Conservation (phyloP, 305 asterid species). For the Rubia peregrina region DNA sequence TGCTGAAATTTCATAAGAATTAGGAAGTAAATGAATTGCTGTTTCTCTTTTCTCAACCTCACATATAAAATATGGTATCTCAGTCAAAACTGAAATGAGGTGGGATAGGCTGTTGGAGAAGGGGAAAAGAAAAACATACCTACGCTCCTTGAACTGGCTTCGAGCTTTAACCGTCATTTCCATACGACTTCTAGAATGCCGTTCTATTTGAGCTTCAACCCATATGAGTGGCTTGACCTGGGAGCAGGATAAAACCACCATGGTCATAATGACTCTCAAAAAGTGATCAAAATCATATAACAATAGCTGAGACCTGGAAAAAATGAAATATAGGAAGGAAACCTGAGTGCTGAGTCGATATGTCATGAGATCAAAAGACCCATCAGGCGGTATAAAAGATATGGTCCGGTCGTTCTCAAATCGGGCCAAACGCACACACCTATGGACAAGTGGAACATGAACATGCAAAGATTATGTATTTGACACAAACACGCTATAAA, state of each 20-base stretch:
- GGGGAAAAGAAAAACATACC: conserved; percentile 32
- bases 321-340: conserved; percentile 15
- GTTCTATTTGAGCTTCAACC: conserved; percentile 98
- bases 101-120: background rate
- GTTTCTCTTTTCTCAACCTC: background rate
- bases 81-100: background rate
- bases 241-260: conserved; percentile 15
- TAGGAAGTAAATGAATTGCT: conserved; percentile 15
- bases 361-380: conserved; percentile 96
- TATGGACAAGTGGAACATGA: conserved; percentile 21
- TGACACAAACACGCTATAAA: background rate
- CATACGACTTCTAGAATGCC: conserved; percentile 90
- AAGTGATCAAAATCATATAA: background rate
- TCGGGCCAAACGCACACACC: conserved; percentile 96
- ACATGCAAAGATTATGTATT: background rate
- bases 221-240: conserved; percentile 97
- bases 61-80: background rate
- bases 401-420: conserved; percentile 93
- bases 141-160: conserved; percentile 98
- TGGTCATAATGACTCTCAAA: conserved; percentile 1
- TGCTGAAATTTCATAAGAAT: conserved; percentile 45
- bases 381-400: conserved; percentile 97
- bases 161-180: conserved; percentile 84
- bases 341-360: conserved; percentile 99
- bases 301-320: background rate